These are phyloP conservation scores for Rostrohypoxylon terebratum DNA, from an alignment of 495 filamentous ascomycete species.

Conservation along the genomic window DNA sequence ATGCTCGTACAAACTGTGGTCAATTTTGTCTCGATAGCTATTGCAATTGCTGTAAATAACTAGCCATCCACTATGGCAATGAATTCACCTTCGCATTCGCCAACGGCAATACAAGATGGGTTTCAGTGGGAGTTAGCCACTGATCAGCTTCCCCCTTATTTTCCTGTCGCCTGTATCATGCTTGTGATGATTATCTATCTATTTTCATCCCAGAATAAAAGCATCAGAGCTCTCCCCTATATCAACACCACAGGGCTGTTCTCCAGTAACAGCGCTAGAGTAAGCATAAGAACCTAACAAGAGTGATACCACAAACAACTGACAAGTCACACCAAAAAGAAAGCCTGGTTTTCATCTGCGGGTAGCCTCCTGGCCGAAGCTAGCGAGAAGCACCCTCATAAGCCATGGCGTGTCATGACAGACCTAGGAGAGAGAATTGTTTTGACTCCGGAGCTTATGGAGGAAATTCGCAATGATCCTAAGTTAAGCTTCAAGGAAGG, in stretches of 20 bases:
- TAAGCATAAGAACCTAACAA: background rate
- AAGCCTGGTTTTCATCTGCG: constrained; percentile 5
- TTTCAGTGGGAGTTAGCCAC: background rate
- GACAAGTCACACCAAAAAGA: constrained; percentile 14
- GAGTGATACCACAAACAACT: background rate
- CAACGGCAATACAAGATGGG: constrained; percentile 1
- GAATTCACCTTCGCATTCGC: constrained; percentile 12
- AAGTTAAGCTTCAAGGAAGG: constrained; percentile 53
- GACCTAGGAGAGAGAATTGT: constrained; percentile 51
- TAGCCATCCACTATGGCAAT: background rate
- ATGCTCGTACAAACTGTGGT: background rate
- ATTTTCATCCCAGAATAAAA: constrained; percentile 15
- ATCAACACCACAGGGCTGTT: constrained; percentile 28
- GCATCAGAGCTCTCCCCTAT: constrained; percentile 25
- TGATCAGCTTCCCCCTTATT: background rate
- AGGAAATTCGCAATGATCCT: constrained; percentile 62
- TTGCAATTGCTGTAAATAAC: background rate
- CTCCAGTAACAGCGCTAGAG: constrained; percentile 26
- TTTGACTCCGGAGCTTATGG: constrained; percentile 58
- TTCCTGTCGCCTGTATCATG: constrained; percentile 19
- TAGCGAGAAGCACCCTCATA: constrained; percentile 34
- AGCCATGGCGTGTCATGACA: constrained; percentile 45
- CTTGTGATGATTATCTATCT: constrained; percentile 17
- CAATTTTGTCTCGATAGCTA: background rate
- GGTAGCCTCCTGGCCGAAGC: constrained; percentile 18